phyloP scores from a whole-genome alignment of 2,329 filamentous ascomycete species.

The Clonostachys sp. region DNA sequence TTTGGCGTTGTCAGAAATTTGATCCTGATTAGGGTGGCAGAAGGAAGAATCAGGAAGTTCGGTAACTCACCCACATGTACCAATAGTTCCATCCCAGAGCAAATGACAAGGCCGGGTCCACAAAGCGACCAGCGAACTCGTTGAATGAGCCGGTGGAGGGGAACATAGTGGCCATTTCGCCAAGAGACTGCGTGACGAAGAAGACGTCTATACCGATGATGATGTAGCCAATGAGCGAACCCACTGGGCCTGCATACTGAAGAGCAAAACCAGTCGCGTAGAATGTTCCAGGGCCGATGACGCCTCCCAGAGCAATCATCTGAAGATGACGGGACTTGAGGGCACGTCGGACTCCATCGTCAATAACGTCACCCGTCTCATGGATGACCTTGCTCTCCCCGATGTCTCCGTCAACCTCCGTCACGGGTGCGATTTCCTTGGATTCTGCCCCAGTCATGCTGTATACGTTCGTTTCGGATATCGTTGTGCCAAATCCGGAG shows the following conservation, averaged over 20 bases:
- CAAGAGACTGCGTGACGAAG: slow-evolving; percentile 9
- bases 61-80: slow-evolving; percentile 7
- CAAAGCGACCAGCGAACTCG: slow-evolving; percentile 6
- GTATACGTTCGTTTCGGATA: too few species aligned
- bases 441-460: too few species aligned
- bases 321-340: slow-evolving; percentile 63
- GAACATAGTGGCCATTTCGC: slow-evolving; percentile 6
- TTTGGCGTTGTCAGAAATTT: background rate
- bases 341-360: slow-evolving; percentile 57
- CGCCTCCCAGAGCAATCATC: slow-evolving; percentile 61
- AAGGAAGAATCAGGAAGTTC: too few species aligned
- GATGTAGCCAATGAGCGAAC: slow-evolving; percentile 67
- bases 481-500: too few species aligned
- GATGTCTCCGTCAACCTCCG: background rate
- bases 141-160: slow-evolving; percentile 5
- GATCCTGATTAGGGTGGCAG: too few species aligned
- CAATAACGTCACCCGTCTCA: background rate
- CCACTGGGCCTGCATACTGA: slow-evolving; percentile 63
- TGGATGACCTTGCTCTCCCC: background rate
- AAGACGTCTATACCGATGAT: slow-evolving; percentile 65
- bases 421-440: too few species aligned
- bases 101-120: slow-evolving; percentile 6
- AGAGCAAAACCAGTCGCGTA: slow-evolving; percentile 69
- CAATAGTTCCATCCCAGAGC: slow-evolving; percentile 7
- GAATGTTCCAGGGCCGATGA: slow-evolving; percentile 65